Evolutionary conservation across 805 yeast species (phyloP).

Genomic region (Starmerella geochares): DNA sequence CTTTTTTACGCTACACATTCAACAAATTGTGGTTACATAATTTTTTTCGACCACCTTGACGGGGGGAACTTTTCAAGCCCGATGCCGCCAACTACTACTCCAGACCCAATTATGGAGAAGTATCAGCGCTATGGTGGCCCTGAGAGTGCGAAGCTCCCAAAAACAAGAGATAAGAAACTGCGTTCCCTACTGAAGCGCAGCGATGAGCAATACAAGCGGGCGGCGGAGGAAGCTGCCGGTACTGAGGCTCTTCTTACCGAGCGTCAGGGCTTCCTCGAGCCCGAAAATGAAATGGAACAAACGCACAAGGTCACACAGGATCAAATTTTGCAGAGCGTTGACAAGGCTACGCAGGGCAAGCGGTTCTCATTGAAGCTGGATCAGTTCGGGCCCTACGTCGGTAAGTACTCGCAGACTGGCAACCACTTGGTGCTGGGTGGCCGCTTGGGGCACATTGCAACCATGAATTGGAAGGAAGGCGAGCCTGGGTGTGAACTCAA

Average conservation of each 20-base stretch:
- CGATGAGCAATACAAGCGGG: constrained; percentile 65
- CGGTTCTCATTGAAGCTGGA: constrained; percentile 58
- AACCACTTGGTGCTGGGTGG: constrained; percentile 79
- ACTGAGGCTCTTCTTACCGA: constrained; percentile 81
- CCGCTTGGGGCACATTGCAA: constrained; percentile 85
- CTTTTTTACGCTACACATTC: not conserved
- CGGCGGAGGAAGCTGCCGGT: constrained; percentile 71
- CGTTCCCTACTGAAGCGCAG: constrained; percentile 40
- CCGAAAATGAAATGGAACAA: constrained; percentile 86
- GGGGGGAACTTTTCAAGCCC: not conserved
- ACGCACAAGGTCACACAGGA: constrained; percentile 76
- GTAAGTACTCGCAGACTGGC: constrained; percentile 82
- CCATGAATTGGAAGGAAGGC: constrained; percentile 92
- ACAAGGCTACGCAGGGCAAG: constrained; percentile 62
- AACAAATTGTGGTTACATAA: not conserved
- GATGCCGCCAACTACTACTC: not conserved
- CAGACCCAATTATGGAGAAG: constrained; percentile 18
- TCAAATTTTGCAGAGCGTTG: constrained; percentile 69
- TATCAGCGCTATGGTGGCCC: constrained; percentile 41
- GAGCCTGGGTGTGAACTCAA: constrained; percentile 68
- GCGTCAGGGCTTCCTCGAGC: constrained; percentile 75
- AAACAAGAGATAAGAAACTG: constrained; percentile 38
- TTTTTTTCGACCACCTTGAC: not conserved
- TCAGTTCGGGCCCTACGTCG: constrained; percentile 73
- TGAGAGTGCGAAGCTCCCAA: constrained; percentile 34